A percentile compares a stretch with the other conserved stretches of the same genome.
phyloP scores from a whole-genome alignment of 2,329 filamentous ascomycete genomes.

The Microsporum ferrugineum region DNA sequence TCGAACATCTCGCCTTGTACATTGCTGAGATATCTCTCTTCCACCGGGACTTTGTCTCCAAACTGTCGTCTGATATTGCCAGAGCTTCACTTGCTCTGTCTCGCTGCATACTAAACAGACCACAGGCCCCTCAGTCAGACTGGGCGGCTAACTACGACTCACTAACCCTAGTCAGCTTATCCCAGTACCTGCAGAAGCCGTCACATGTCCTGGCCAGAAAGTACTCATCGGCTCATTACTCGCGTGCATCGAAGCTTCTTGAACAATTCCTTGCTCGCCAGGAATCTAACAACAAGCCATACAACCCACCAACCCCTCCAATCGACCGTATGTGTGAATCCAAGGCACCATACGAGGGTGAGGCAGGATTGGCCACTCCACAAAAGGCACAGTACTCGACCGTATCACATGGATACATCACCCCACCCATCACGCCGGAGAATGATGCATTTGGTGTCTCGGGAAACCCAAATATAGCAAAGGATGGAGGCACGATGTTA shows the following conservation, averaged over 20 bases:
- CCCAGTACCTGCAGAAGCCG: slow-evolving; percentile 54
- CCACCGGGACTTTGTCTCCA: slow-evolving; percentile 92
- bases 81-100: slow-evolving; percentile 76
- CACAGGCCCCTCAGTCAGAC: slow-evolving; percentile 62
- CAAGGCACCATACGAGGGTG: slow-evolving; percentile 30
- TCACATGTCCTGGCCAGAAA: slow-evolving; percentile 58
- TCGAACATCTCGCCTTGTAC: slow-evolving; percentile 90
- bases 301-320: slow-evolving; percentile 33
- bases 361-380: slow-evolving; percentile 34
- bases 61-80: slow-evolving; percentile 80
- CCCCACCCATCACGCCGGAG: slow-evolving; percentile 39
- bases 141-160: slow-evolving; percentile 53
- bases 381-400: slow-evolving; percentile 30
- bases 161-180: slow-evolving; percentile 47
- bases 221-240: slow-evolving; percentile 55
- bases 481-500: slow-evolving; percentile 15
- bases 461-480: slow-evolving; percentile 25
- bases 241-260: slow-evolving; percentile 51
- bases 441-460: slow-evolving; percentile 31
- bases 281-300: slow-evolving; percentile 41
- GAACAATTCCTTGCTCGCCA: slow-evolving; percentile 57
- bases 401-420: slow-evolving; percentile 35
- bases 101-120: slow-evolving; percentile 70
- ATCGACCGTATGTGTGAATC: slow-evolving; percentile 28
- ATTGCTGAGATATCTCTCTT: slow-evolving; percentile 91